A percentile compares a stretch with the other conserved stretches of the same genome.
These are phyloP conservation scores for Dendrobium officinale DNA, from an alignment of 106 monocot species.

Conservation along the genomic window DNA sequence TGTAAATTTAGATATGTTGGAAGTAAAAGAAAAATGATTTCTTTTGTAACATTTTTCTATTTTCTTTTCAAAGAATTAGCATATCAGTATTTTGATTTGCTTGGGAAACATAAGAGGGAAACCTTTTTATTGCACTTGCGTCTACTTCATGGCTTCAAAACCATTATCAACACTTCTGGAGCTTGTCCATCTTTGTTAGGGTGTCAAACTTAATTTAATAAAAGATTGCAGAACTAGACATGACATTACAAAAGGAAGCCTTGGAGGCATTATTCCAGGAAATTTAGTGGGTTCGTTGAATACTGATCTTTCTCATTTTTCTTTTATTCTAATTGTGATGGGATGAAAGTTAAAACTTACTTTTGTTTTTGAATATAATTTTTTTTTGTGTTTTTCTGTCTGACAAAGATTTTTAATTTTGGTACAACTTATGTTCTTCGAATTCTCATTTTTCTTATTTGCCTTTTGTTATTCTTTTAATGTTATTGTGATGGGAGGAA, in stretches of 20 bases:
- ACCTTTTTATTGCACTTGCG: neutral
- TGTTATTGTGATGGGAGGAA: too few species aligned
- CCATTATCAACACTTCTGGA: neutral
- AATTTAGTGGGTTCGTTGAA: neutral
- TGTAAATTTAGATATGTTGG: too few species aligned
- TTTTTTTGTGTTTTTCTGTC: too few species aligned
- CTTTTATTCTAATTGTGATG: too few species aligned
- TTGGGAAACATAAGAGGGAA: neutral
- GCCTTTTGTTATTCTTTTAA: too few species aligned
- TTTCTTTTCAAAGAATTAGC: neutral
- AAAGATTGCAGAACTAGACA: neutral
- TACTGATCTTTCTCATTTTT: neutral
- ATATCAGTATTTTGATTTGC: neutral
- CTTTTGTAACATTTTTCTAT: neutral
- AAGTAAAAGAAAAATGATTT: neutral
- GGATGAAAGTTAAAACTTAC: neutral
- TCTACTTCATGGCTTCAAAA: neutral
- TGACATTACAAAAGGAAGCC: neutral
- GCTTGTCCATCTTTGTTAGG: neutral
- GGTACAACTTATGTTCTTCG: neutral
- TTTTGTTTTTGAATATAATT: too few species aligned
- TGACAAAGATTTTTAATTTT: too few species aligned
- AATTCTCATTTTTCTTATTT: too few species aligned
- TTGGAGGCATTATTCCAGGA: neutral
- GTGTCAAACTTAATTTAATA: neutral